Conservation (phyloP, 768 basidiomycete species). For the Mycena olivaceomarginata region DNA sequence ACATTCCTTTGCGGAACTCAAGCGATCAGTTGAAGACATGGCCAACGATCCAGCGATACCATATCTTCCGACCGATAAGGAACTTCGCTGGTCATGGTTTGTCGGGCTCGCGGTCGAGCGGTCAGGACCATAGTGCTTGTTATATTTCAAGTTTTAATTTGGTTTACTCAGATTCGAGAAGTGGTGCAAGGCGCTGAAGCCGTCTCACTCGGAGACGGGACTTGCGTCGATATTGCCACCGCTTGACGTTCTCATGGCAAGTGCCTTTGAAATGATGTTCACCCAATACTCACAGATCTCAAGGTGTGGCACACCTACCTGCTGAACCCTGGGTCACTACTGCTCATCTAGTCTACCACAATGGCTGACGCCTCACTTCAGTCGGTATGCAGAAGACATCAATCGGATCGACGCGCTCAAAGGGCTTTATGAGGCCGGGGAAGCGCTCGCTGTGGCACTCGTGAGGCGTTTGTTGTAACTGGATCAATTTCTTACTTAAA, state of each 20-base stretch:
- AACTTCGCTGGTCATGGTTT: conserved; percentile 46
- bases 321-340: conserved; percentile 49
- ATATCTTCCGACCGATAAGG: conserved; percentile 27
- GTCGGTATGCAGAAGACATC: conserved; percentile 59
- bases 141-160: neutral
- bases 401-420: conserved; percentile 46
- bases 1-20: conserved; percentile 44
- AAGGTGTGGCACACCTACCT: conserved; percentile 63
- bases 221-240: conserved; percentile 39
- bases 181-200: conserved; percentile 43
- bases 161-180: conserved; percentile 41
- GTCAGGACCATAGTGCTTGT: conserved; percentile 11
- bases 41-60: neutral
- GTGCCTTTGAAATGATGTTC: neutral
- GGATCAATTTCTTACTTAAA: neutral
- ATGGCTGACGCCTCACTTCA: conserved; percentile 12
- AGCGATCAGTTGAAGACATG: conserved; percentile 38
- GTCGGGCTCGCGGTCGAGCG: conserved; percentile 49
- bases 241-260: conserved; percentile 41
- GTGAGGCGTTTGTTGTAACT: conserved; percentile 30
- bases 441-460: conserved; percentile 41
- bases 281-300: neutral
- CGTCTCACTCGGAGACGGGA: conserved; percentile 39
- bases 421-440: conserved; percentile 47
- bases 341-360: neutral